Evolutionary conservation across 345 rosid species (phyloP).

Genomic region (Bruguiera sexangula): DNA sequence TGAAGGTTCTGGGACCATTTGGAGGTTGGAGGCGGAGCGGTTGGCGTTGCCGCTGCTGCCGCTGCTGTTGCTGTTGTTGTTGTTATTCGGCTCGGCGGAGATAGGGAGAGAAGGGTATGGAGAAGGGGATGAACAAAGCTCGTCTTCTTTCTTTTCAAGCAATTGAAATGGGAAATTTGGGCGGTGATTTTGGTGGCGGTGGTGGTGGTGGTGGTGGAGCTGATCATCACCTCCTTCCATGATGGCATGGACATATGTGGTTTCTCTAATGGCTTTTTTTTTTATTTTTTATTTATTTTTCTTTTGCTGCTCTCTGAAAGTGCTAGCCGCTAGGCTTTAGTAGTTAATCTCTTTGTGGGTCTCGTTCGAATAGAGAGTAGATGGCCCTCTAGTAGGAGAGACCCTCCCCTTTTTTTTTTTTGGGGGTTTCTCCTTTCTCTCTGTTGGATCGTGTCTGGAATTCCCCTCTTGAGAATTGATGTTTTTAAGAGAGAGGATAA

Average conservation of each 20-base stretch:
- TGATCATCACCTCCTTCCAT: conserved; percentile 70
- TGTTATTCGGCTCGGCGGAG: conserved; percentile 21
- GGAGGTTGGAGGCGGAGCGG: conserved; percentile 36
- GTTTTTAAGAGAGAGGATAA: conserved; percentile 19
- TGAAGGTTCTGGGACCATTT: conserved; percentile 33
- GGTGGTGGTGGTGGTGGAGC: conserved; percentile 39
- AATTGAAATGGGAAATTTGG: conserved; percentile 74
- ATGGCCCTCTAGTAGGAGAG: neutral
- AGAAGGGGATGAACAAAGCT: conserved; percentile 56
- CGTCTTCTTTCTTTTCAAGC: conserved; percentile 80
- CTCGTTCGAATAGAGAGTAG: conserved; percentile 18
- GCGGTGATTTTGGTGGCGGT: conserved; percentile 45
- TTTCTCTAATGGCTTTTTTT: conserved; percentile 23
- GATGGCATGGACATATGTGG: conserved; percentile 41
- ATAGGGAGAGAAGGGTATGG: conserved; percentile 48
- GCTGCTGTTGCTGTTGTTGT: conserved; percentile 13
- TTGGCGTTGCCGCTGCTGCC: conserved; percentile 28
- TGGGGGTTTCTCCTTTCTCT: conserved; percentile 8
- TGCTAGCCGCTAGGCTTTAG: conserved; percentile 5
- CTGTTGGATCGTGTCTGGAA: conserved; percentile 6
- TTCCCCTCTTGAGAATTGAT: conserved; percentile 16
- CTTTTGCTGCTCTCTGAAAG: neutral
- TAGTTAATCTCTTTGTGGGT: conserved; percentile 41
- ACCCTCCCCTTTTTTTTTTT: conserved; percentile 1
- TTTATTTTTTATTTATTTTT: neutral